phyloP scores from a whole-genome alignment of 768 basidiomycete species.

The Leccinum boreale region DNA sequence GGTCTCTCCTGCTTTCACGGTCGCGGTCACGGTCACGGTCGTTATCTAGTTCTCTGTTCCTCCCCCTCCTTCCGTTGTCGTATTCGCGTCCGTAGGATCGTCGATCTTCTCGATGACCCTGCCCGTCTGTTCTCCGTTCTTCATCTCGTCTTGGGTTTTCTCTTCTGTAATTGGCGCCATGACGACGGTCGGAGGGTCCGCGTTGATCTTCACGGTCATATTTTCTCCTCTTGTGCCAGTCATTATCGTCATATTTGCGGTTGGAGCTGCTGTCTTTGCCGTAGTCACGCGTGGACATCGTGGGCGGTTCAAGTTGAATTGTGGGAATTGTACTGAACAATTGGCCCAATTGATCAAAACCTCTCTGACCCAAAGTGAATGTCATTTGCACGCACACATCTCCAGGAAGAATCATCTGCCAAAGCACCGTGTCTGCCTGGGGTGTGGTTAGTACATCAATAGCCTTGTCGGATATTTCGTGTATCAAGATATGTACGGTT shows the following conservation, averaged over 20 bases:
- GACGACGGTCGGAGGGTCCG: constrained; percentile 15
- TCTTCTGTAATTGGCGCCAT: constrained; percentile 9
- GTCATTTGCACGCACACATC: constrained; percentile 5
- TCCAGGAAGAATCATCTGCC: constrained; percentile 3
- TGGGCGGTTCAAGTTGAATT: not conserved
- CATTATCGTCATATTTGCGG: constrained; percentile 13
- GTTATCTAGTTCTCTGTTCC: constrained; percentile 7
- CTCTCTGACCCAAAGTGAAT: not conserved
- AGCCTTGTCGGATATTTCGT: not conserved
- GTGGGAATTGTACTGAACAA: constrained; percentile 16
- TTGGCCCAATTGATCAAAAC: too few species aligned
- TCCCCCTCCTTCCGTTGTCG: constrained; percentile 17
- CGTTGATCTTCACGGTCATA: constrained; percentile 5
- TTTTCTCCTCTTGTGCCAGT: constrained; percentile 7
- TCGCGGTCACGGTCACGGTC: constrained; percentile 10
- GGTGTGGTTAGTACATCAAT: not conserved
- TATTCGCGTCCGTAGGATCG: constrained; percentile 20
- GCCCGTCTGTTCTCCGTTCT: constrained; percentile 19
- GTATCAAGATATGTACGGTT: too few species aligned
- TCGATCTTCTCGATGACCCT: constrained; percentile 15
- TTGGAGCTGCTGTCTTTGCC: constrained; percentile 8
- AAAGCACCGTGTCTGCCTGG: constrained; percentile 12
- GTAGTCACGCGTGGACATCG: constrained; percentile 19
- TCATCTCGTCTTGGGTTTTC: constrained; percentile 21
- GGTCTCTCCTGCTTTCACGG: constrained; percentile 12